These are phyloP conservation scores for Ophiostoma pallidulum DNA, from an alignment of 2,329 filamentous ascomycete species.

Conservation along the genomic window DNA sequence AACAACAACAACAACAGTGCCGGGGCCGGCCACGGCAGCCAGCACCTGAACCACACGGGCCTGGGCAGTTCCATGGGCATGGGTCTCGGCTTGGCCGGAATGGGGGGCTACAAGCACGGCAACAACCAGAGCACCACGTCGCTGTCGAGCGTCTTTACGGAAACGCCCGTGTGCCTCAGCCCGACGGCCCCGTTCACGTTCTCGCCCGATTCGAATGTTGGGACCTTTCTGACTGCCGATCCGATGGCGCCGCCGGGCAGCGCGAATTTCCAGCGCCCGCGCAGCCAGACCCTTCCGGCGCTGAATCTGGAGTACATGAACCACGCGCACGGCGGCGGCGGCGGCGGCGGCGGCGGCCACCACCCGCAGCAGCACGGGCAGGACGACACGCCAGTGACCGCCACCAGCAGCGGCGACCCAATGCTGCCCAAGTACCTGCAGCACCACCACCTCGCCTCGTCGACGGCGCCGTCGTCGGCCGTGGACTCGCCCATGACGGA, in stretches of 20 bases:
- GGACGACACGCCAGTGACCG: neutral
- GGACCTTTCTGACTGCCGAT: conserved; percentile 47
- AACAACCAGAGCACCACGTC: conserved; percentile 60
- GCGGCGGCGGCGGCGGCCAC: too few species aligned
- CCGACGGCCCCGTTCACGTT: conserved; percentile 67
- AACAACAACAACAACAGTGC: neutral
- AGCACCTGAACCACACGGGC: conserved; percentile 17
- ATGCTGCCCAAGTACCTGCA: conserved; percentile 49
- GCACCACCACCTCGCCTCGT: conserved; percentile 39
- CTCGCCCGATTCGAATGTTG: conserved; percentile 61
- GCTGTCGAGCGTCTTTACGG: conserved; percentile 57
- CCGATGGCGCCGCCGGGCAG: conserved; percentile 28
- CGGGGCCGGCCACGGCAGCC: conserved; percentile 16
- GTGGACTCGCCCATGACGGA: conserved; percentile 44
- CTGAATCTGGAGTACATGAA: conserved; percentile 52
- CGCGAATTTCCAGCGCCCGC: conserved; percentile 60
- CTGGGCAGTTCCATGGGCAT: conserved; percentile 20
- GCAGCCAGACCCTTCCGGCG: conserved; percentile 79
- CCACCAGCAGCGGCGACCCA: neutral
- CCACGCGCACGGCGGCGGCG: conserved; percentile 29
- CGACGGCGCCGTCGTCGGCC: conserved; percentile 41
- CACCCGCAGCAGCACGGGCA: conserved; percentile 21
- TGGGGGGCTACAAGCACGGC: conserved; percentile 45
- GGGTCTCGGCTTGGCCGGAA: conserved; percentile 16
- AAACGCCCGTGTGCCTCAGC: conserved; percentile 56